Conservation (phyloP, 2,329 filamentous ascomycete genomes). For the Pyrenophora seminiperda region DNA sequence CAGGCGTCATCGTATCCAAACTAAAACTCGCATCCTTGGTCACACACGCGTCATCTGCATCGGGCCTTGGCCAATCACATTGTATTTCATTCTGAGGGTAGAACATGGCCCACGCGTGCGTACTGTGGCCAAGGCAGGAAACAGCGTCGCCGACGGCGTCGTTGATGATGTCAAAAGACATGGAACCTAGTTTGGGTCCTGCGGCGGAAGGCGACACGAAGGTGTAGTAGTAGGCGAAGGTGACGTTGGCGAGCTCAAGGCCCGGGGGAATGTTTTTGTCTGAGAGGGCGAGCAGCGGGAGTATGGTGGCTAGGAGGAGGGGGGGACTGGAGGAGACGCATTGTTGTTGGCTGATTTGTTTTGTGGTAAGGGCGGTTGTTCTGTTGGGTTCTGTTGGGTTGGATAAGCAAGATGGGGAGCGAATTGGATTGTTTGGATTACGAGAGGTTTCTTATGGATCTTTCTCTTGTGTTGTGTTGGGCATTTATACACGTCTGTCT, state of each 20-base stretch:
- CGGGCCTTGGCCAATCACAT: slow-evolving; percentile 1
- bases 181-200: slow-evolving; percentile 3
- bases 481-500: too few species aligned
- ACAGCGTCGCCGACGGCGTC: slow-evolving; percentile 2
- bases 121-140: slow-evolving; percentile 1
- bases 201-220: slow-evolving; percentile 10
- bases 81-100: background rate
- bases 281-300: background rate
- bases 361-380: slow-evolving; percentile 1
- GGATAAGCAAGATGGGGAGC: too few species aligned
- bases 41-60: background rate
- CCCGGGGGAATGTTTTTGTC: background rate
- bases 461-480: too few species aligned
- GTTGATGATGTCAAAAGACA: slow-evolving; percentile 13
- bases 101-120: slow-evolving; percentile 12
- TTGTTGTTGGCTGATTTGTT: background rate
- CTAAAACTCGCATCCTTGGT: slow-evolving; percentile 5
- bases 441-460: too few species aligned
- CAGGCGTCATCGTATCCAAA: slow-evolving; percentile 4
- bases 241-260: background rate
- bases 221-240: slow-evolving; percentile 12
- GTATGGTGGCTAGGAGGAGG: background rate
- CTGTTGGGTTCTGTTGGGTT: too few species aligned
- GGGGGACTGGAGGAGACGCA: background rate
- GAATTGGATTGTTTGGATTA: too few species aligned